Evolutionary conservation across 2,329 filamentous ascomycete genomes (phyloP), one percentile per base, ranked within the genome.

Genomic region (Leptodontidium sp.): DNA sequence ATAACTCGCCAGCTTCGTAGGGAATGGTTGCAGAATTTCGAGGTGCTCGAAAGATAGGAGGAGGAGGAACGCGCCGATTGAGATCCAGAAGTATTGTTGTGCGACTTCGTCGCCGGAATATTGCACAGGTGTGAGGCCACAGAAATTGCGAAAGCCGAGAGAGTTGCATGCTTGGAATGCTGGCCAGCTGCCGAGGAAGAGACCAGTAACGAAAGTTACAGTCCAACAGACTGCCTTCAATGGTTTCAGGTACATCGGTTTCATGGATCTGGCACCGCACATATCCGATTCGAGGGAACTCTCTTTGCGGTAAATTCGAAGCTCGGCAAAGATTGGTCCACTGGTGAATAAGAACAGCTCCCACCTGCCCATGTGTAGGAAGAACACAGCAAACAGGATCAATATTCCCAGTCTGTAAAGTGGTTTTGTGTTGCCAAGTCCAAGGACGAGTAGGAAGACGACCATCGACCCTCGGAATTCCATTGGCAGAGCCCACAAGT

Each of bases 1-100:
- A 74, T 88, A 88, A 71, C 85, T 84, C 24, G 83, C 82, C 7
- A 85, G 70, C 0, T 79, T 75, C 5, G 79, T 80, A 66, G 83
- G 82, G 72, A 86, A 84, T 49, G 82, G 82, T 12, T 80, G 66
- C 29, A 66, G 21, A 12, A 32, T 14, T 26, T 66, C 64, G 43
- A 66, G 47, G 43, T 66, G 40, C 47, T 61, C 64, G 3, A 61
- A 61, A 7, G 55, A 59, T 7, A 66, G 29, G 9, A 66, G 64
- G 3, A 66, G 64, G 4, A 66, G 14, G 11, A 61, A 43, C 11
- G 55, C 55, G 21, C 24, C 64, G 5, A 61, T 45, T 4, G 64
- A 59, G 17, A 61, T 45, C 64, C 64, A 61, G 64, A 66, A 66
- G 17, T 66, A 59, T 14, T 61, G 53, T 17, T 80, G 66, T 80